phyloP scores from a whole-genome alignment of 305 asterid species.

The Ruellia speciosa region DNA sequence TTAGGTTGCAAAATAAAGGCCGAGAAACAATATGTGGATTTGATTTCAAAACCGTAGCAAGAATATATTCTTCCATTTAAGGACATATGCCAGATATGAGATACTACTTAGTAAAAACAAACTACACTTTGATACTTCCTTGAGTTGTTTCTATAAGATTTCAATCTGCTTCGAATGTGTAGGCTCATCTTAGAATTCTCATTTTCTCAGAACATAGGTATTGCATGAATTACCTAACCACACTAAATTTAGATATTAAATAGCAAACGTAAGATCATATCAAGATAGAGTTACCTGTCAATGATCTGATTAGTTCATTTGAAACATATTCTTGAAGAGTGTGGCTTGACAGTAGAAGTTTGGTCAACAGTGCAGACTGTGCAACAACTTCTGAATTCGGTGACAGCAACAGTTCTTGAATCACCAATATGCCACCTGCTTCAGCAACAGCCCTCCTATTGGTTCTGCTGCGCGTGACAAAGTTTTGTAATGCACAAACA shows the following conservation, averaged over 20 bases:
- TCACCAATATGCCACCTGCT: conserved; percentile 68
- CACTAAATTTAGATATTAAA: conserved; percentile 6
- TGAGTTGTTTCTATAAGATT: conserved; percentile 13
- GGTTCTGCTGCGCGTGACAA: conserved; percentile 73
- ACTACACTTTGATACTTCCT: background rate
- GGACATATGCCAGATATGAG: no score
- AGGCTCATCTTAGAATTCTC: background rate
- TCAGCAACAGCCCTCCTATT: conserved; percentile 87
- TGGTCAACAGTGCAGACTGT: conserved; percentile 68
- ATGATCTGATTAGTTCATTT: conserved; percentile 62
- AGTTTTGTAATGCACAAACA: conserved; percentile 75
- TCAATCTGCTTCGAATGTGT: conserved; percentile 9
- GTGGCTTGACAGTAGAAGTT: conserved; percentile 72
- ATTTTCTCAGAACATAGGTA: conserved; percentile 14
- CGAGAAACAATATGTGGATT: background rate
- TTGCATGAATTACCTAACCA: background rate
- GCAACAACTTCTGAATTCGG: conserved; percentile 50
- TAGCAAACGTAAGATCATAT: conserved; percentile 13
- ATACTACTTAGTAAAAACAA: no score
- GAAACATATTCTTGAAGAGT: conserved; percentile 85
- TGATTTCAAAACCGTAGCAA: conserved; percentile 1
- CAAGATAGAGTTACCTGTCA: conserved; percentile 54
- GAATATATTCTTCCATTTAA: no score
- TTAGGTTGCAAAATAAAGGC: background rate
- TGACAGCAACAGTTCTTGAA: conserved; percentile 65